Base-by-base conservation (phyloP, 228 moss, liverwort and hornwort genomes). In the Sphagnum fallax region DNA sequence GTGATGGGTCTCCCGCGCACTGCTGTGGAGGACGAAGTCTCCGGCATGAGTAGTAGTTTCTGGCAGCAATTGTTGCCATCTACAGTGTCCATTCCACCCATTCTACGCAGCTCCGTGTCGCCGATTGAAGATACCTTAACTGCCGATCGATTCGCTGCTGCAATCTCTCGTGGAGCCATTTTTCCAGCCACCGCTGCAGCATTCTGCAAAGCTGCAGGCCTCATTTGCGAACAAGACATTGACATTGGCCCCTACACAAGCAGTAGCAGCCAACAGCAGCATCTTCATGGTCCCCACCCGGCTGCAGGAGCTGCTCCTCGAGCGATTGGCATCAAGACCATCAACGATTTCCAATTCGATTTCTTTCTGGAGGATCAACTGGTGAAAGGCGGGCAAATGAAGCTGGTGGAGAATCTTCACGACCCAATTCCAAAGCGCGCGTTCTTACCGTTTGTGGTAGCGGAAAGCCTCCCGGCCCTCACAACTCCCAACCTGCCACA, bases 301-400 rank as follows among this genome's bases (percentile, higher is more conserved):
- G 32, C 32, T 32, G 32, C 32, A 32, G 57, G 57, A 52, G 53
- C 47, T 60, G 57, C 67, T 49, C 64, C 50, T 49, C 72, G 70
- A 48, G 60, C 77, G 67, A 49, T 60, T 6, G 67, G 67, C n/a
- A 75, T 78, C 73, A 60, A 75, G 60, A 75, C 82, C 11, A 78
- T 82, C 12, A 78, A 82, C 69, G 78, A 78, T 69, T 82, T 82
- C 8, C 82, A 82, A 32, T 70, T 72, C 32, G 75, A 82, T 53
- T 82, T 82, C 61, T 82, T 82, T 51, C 63, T 82, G 60, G 82
- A 82, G 63, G 63, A 50, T 1, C 12, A 52, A 51, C 67, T 82
- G 60, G 66, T 52, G 58, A 70, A 69, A 48, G 82, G 75, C 4
- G 64, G 65, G 49, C 72, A 32, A 61, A 82, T 78, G 78, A 63